Base-by-base conservation (phyloP, 2,329 filamentous ascomycete genomes). In the Albifimbria verrucaria region DNA sequence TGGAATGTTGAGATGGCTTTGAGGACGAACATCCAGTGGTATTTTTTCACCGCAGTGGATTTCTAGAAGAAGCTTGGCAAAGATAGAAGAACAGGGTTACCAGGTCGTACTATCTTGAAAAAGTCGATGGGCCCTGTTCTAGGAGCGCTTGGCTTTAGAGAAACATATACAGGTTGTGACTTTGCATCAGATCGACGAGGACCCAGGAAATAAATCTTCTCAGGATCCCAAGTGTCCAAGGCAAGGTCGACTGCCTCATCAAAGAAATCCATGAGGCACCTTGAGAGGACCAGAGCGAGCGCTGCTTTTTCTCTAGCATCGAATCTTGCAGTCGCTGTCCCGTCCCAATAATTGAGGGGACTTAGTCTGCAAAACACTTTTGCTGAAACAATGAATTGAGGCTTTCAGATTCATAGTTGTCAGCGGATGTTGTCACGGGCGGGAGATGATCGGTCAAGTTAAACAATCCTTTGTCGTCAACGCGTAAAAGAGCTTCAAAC, bases 191-290 rank as follows among this genome's bases (percentile, higher is more conserved):
- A 20, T 18, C 20, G 43, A 24, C 41, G 26, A 11, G 52, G 48
- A 10, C 43, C 42, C 28, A 52, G 45, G 20, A 52, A 48, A 5
- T 51, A 54, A 48, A 54, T 49, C 2, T 32, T 54, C 36, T 54
- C n/a, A 0, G 52, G 23, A 4, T 47, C 48, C 52, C 52, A 54
- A 4, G 46, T 48, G 11, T 49, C 51, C 17, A 17, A 39, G n/a
- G 52, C 49, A 48, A 45, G 49, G 23, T 54, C 49, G 25, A 54
- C 25, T 21, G n/a, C 46, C 18, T 52, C 47, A 10, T 52, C 52
- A 9, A 54, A 54, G 23, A 54, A 54, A 1, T 32, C 49, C 52
- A 54, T 52, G 4, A 54, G 32, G 18, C 49, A 54, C 25, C 49
- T 48, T 2, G 52, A 49, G 11, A 54, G 24, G 7, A 49, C 43